Conservation (phyloP, 73 alveolate species). For the Uronychia binucleata region DNA sequence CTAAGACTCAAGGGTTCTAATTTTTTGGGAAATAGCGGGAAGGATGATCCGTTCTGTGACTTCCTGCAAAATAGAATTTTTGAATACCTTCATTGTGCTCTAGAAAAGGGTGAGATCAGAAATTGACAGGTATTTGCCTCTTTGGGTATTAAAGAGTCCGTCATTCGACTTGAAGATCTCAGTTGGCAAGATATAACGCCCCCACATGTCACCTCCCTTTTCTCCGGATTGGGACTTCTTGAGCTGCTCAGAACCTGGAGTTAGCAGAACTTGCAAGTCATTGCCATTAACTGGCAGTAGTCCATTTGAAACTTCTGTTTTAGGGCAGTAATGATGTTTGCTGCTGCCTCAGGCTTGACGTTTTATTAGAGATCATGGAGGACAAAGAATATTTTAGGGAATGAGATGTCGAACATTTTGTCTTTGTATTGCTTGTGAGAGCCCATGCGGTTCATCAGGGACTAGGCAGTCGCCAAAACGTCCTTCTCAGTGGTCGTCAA, state of each 20-base stretch:
- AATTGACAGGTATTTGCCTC: background rate
- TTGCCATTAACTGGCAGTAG: background rate
- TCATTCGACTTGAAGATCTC: background rate
- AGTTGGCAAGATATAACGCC: background rate
- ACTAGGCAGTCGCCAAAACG: slow-evolving; percentile 18
- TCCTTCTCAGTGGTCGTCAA: slow-evolving; percentile 52
- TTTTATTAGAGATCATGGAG: slow-evolving; percentile 6
- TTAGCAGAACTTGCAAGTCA: background rate
- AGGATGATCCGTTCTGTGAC: slow-evolving; percentile 17
- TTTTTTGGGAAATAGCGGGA: slow-evolving; percentile 21
- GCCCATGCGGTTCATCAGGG: background rate
- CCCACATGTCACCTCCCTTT: slow-evolving; percentile 9
- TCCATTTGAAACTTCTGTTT: slow-evolving; percentile 1
- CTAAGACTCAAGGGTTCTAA: slow-evolving; percentile 20
- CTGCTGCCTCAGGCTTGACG: slow-evolving; percentile 4
- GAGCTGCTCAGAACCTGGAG: background rate
- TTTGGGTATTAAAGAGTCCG: background rate
- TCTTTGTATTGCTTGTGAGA: slow-evolving; percentile 31
- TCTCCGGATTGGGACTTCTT: background rate
- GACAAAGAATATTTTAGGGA: slow-evolving; percentile 11
- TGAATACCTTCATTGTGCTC: slow-evolving; percentile 13
- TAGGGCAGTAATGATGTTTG: background rate
- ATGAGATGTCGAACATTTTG: slow-evolving; percentile 23
- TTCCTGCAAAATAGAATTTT: slow-evolving; percentile 7
- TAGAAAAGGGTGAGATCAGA: background rate